Percentiles rank a stretch among this genome's conserved stretches.
Evolutionary conservation across 306 rosid species (phyloP).

Genomic region (Trifolium subterraneum): DNA sequence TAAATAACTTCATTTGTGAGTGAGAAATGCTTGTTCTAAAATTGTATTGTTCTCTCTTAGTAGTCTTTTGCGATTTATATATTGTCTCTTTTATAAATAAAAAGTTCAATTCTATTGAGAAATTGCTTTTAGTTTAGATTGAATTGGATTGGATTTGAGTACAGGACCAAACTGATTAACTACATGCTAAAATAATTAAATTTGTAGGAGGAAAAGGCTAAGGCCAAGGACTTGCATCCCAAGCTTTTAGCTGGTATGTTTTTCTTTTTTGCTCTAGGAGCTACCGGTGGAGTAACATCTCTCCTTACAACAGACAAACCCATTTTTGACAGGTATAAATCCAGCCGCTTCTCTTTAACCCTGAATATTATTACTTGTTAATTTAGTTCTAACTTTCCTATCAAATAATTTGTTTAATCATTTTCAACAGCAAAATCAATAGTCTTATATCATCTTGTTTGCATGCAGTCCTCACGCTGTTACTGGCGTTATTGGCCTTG

Average conservation of each 20-base stretch:
- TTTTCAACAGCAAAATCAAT: not conserved
- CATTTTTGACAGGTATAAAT: slow-evolving; percentile 72
- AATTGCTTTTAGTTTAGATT: not conserved
- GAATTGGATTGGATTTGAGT: not conserved
- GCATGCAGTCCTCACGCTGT: slow-evolving; percentile 80
- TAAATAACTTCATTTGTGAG: not conserved
- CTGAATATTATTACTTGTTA: not conserved
- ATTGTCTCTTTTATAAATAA: not conserved
- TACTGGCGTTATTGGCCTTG: slow-evolving; percentile 79
- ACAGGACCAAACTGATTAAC: not conserved
- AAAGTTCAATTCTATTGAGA: not conserved
- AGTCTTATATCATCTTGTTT: slow-evolving; percentile 22
- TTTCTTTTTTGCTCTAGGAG: slow-evolving; percentile 92
- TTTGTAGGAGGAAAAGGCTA: slow-evolving; percentile 81
- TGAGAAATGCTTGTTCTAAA: not conserved
- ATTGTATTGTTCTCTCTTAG: not conserved
- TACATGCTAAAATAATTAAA: not conserved
- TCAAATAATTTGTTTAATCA: not conserved
- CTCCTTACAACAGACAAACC: slow-evolving; percentile 89
- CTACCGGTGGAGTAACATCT: slow-evolving; percentile 87
- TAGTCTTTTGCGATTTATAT: not conserved
- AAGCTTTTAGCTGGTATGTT: slow-evolving; percentile 96
- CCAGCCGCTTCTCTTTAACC: not conserved
- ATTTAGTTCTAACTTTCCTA: not conserved
- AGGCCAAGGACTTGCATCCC: slow-evolving; percentile 94